Evolutionary conservation across 2,329 filamentous ascomycete species (phyloP).

Genomic region (Cladosporium austrohemisphaericum): DNA sequence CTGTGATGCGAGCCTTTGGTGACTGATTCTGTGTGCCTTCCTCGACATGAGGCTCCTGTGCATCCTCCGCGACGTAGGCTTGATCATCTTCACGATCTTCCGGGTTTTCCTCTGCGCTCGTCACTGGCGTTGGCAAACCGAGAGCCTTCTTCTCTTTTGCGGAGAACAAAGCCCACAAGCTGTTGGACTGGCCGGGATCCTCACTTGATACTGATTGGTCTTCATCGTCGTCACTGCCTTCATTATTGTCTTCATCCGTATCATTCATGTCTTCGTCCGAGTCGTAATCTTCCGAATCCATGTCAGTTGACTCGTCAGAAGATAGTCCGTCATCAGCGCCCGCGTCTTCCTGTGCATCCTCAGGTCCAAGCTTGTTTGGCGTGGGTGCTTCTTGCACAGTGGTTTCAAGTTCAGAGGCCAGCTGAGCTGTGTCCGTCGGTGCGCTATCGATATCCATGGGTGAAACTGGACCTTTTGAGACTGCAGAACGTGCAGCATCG

Average conservation of each 20-base stretch:
- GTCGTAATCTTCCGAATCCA: conserved; percentile 34
- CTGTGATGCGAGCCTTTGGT: not conserved
- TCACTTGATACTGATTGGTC: conserved; percentile 22
- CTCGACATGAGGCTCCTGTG: not conserved
- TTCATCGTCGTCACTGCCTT: conserved; percentile 26
- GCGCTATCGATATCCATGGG: not conserved
- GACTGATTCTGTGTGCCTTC: not conserved
- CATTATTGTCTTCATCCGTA: conserved; percentile 31
- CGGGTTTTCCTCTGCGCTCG: conserved; percentile 28
- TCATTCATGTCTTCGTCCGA: conserved; percentile 39
- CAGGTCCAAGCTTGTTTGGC: not conserved
- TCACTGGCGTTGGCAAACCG: conserved; percentile 29
- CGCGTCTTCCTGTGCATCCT: not conserved
- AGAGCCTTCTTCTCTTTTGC: conserved; percentile 13
- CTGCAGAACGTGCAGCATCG: conserved; percentile 18
- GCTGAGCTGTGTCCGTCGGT: not conserved
- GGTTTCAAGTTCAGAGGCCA: not conserved
- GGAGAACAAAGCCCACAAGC: conserved; percentile 5
- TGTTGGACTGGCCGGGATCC: conserved; percentile 33
- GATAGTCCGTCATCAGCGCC: conserved; percentile 5
- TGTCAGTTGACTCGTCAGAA: conserved; percentile 36
- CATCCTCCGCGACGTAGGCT: not conserved
- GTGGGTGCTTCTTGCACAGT: not conserved
- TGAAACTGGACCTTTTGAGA: not conserved
- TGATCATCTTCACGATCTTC: conserved; percentile 7